A percentile compares a stretch with the other conserved stretches of the same genome.
Evolutionary conservation across 179 eudicot species (phyloP).

Genomic region (Spinacia oleracea): DNA sequence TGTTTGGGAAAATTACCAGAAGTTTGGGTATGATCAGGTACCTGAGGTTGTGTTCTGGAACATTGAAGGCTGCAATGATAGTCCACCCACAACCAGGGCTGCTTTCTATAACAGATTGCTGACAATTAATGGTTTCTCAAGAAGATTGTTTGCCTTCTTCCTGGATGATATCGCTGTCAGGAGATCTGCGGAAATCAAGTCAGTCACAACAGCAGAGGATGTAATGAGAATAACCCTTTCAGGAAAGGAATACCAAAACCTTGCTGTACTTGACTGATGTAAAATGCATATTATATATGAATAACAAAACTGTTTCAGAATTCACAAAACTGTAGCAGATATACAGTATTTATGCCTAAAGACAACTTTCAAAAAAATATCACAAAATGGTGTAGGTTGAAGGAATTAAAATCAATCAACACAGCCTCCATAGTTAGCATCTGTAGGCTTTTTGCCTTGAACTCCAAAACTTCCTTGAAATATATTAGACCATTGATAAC

Average conservation of each 20-base stretch:
- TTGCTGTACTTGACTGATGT: slow-evolving; percentile 24
- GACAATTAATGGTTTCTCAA: slow-evolving; percentile 24
- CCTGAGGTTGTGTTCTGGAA: slow-evolving; percentile 33
- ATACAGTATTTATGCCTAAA: background rate
- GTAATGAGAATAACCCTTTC: slow-evolving; percentile 26
- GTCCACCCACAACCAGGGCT: slow-evolving; percentile 16
- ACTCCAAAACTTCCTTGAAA: background rate
- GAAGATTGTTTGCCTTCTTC: slow-evolving; percentile 25
- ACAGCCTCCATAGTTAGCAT: background rate
- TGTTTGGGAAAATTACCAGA: slow-evolving; percentile 27
- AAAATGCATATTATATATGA: background rate
- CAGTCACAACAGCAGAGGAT: slow-evolving; percentile 29
- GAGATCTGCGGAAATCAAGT: slow-evolving; percentile 26
- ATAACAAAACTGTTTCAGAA: background rate
- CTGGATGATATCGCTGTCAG: slow-evolving; percentile 19
- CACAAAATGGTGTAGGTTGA: background rate
- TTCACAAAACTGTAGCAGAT: background rate
- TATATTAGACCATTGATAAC: background rate
- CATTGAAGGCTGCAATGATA: slow-evolving; percentile 17
- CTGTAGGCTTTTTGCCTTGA: background rate
- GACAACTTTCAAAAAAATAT: background rate
- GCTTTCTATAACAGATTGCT: slow-evolving; percentile 9
- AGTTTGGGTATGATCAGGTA: slow-evolving; percentile 18
- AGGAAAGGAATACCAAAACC: slow-evolving; percentile 26
- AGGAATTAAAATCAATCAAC: background rate